These are phyloP conservation scores for Tuber borchii DNA, from an alignment of 495 filamentous ascomycete species.

Conservation along the genomic window DNA sequence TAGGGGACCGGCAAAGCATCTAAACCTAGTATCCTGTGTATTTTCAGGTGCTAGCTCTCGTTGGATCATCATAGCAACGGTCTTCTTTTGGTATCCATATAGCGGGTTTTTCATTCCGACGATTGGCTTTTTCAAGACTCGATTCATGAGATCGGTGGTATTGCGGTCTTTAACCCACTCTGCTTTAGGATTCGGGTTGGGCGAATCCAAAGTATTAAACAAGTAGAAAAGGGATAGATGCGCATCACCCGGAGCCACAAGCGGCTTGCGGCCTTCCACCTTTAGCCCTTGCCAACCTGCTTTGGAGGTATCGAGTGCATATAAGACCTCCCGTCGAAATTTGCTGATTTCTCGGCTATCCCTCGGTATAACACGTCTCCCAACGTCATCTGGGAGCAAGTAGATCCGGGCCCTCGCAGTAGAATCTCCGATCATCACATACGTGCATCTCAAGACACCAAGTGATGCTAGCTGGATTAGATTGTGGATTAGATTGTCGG, in stretches of 20 bases:
- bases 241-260: constrained; percentile 3
- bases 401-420: constrained; percentile 52
- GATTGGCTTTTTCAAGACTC: constrained; percentile 53
- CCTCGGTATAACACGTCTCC: constrained; percentile 48
- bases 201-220: constrained; percentile 78
- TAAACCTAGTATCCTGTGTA: constrained; percentile 68
- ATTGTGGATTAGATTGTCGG: constrained; percentile 19
- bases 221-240: constrained; percentile 65
- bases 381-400: constrained; percentile 61
- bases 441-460: constrained; percentile 33
- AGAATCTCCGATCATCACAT: constrained; percentile 21
- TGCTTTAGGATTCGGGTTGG: constrained; percentile 51
- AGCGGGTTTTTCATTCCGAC: constrained; percentile 61
- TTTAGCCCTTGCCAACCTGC: constrained; percentile 53
- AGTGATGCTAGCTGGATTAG: constrained; percentile 19
- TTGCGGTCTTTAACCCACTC: constrained; percentile 51
- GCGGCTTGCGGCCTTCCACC: background rate
- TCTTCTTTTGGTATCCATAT: constrained; percentile 73
- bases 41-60: constrained; percentile 61
- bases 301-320: constrained; percentile 52
- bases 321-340: constrained; percentile 51
- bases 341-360: constrained; percentile 46
- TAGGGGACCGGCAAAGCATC: constrained; percentile 51
- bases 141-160: constrained; percentile 55
- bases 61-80: constrained; percentile 79